Evolutionary conservation across 306 rosid genomes (phyloP), one percentile per base, ranked within the genome.

Genomic region (Prunus padus): DNA sequence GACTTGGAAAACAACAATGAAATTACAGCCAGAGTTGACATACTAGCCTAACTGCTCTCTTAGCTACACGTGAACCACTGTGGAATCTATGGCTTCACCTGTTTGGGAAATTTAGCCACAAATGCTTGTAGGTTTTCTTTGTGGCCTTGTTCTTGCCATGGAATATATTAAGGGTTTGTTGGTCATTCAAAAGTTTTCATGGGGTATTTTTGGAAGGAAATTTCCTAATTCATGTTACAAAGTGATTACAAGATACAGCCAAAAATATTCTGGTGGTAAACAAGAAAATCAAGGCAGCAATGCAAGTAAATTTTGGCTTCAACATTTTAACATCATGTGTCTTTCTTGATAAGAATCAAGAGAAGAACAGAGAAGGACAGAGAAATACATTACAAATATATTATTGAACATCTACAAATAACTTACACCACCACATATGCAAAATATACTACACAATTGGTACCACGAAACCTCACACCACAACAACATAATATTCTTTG

Each of bases 11-110:
- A 79, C 78, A 83, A 86, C 87, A 86, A 83, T 67, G 84, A 83
- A 81, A 77, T 77, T 84, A 71, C 84, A 86, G 79, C 71, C 80
- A 80, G 33, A 72, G 80, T 82, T 82, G 73, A 86, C 84, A 84
- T 69, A 55, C 16, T 5, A 28, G 76, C 69, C 69, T 79, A 90
- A 88, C 91, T 75, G 83, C 89, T 81, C 81, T 86, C 79, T 86
- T 81, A 86, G 80, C 92, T 77, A 81, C 15, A 83, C 86, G 91
- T 72, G 88, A 65, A 33, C 54, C 71, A 77, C 71, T 63, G 13
- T 64, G 84, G 91, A 88, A 77, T 84, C 78, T 64, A 68, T 75
- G 80, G 55, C 23, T 76, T 72, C 46, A 54, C 28, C 63, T 30
- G 61, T 70, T 67, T 57, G 83, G 65, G 71, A 73, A 71, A 4